Evolutionary conservation across 1,139 yeast genomes (phyloP).

Genomic region (Taiozyma sp.): DNA sequence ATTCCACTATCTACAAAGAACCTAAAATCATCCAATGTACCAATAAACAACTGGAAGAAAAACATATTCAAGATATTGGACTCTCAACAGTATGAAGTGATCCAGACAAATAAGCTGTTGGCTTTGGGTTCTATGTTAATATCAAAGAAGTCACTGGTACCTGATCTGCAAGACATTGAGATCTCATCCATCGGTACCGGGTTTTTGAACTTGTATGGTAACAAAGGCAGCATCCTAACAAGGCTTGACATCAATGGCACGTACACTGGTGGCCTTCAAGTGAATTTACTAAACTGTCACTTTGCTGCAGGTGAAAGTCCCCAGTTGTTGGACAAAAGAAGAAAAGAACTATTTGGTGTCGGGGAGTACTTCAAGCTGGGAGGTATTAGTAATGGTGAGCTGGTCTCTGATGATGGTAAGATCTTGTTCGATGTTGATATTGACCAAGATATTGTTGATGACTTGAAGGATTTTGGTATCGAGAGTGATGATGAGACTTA

Average conservation of each 20-base stretch:
- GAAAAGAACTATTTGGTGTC: slow-evolving; percentile 40
- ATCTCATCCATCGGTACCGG: slow-evolving; percentile 49
- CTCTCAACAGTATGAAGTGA: slow-evolving; percentile 23
- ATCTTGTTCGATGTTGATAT: slow-evolving; percentile 19
- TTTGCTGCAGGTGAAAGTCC: slow-evolving; percentile 67
- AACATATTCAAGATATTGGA: slow-evolving; percentile 25
- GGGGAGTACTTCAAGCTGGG: slow-evolving; percentile 19
- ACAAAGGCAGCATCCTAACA: slow-evolving; percentile 50
- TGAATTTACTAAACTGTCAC: slow-evolving; percentile 60
- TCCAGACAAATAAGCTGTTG: slow-evolving; percentile 40
- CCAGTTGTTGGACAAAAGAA: slow-evolving; percentile 33
- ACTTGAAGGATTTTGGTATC: slow-evolving; percentile 24
- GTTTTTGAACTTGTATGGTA: slow-evolving; percentile 52
- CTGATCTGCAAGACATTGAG: slow-evolving; percentile 34
- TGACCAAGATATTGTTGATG: neutral
- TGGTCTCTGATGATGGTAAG: slow-evolving; percentile 16
- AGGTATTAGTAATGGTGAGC: slow-evolving; percentile 15
- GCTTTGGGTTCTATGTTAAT: slow-evolving; percentile 44
- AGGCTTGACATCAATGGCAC: slow-evolving; percentile 23
- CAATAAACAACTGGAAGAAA: slow-evolving; percentile 35
- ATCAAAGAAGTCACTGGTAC: slow-evolving; percentile 26
- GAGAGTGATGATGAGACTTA: slow-evolving; percentile 25
- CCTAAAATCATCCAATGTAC: slow-evolving; percentile 37
- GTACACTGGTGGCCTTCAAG: slow-evolving; percentile 36
- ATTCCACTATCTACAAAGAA: slow-evolving; percentile 43